Evolutionary conservation across 2,329 filamentous ascomycete genomes (phyloP).

Genomic region (Daldinia sp.): DNA sequence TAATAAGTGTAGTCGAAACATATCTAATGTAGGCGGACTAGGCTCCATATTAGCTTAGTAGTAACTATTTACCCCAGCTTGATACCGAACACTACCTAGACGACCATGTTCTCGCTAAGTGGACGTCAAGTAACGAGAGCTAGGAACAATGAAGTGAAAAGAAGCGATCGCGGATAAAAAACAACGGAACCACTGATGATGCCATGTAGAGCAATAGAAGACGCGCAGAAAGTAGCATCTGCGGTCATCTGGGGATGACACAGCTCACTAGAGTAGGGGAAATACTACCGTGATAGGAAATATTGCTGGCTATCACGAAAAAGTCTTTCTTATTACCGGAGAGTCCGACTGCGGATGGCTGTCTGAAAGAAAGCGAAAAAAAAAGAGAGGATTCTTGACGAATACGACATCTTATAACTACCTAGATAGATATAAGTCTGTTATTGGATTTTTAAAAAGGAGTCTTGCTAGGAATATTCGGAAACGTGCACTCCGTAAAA

Average conservation of each 20-base stretch:
- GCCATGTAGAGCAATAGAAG: neutral
- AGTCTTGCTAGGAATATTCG: neutral
- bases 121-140: slow-evolving; percentile 20
- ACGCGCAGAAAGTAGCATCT: neutral
- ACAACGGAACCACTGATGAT: neutral
- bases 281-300: slow-evolving; percentile 10
- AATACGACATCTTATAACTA: neutral
- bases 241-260: slow-evolving; percentile 2
- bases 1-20: slow-evolving; percentile 28
- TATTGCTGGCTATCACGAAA: neutral
- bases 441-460: neutral
- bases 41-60: slow-evolving; percentile 8
- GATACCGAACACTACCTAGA: slow-evolving; percentile 3
- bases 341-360: neutral
- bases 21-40: slow-evolving; percentile 5
- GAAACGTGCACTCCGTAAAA: neutral
- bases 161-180: neutral
- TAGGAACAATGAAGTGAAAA: neutral
- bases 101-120: slow-evolving; percentile 17
- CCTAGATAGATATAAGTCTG: neutral
- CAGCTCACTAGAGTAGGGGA: neutral
- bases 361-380: neutral
- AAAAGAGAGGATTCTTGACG: neutral
- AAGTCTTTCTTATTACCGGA: slow-evolving; percentile 1
- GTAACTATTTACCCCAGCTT: slow-evolving; percentile 29